Conservation (phyloP, 176 grass and related monocot genomes). For the Guadua angustifolia region DNA sequence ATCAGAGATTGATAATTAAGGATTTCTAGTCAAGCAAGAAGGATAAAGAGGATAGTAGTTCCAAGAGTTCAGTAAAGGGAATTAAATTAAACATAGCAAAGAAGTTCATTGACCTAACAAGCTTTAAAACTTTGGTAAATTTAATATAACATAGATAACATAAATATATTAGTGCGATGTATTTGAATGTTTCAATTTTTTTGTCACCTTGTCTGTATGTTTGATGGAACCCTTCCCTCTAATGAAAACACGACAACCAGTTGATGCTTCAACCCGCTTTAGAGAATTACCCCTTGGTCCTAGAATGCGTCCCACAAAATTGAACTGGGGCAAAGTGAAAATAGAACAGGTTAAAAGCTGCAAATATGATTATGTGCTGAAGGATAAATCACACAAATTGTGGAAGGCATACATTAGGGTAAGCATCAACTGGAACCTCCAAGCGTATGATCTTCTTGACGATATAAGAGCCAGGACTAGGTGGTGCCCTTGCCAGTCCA, state of each 20-base stretch:
- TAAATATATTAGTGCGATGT: background rate
- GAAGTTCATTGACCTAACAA: background rate
- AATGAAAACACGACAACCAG: slow-evolving; percentile 86
- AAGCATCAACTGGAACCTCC: slow-evolving; percentile 80
- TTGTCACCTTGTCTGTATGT: slow-evolving; percentile 72
- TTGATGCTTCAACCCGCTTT: slow-evolving; percentile 83
- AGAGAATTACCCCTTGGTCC: slow-evolving; percentile 84
- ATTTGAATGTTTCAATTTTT: slow-evolving; percentile 3
- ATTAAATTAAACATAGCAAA: slow-evolving; percentile 15
- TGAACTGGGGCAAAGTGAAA: slow-evolving; percentile 63
- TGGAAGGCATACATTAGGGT: slow-evolving; percentile 69
- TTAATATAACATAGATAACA: slow-evolving; percentile 15
- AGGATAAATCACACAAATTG: slow-evolving; percentile 28
- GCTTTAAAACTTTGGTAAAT: slow-evolving; percentile 5
- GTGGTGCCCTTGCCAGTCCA: slow-evolving; percentile 86
- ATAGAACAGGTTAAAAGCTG: slow-evolving; percentile 26
- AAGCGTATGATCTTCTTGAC: slow-evolving; percentile 88
- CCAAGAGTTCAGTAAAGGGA: background rate
- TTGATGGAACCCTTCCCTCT: slow-evolving; percentile 88
- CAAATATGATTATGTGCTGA: slow-evolving; percentile 14
- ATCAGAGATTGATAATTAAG: background rate
- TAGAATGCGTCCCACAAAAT: slow-evolving; percentile 85
- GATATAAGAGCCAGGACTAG: slow-evolving; percentile 72
- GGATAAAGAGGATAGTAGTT: background rate
- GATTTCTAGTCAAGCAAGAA: background rate